These are phyloP conservation scores for Oryza officinalis DNA, from an alignment of 176 grass and related monocot species.

Conservation along the genomic window DNA sequence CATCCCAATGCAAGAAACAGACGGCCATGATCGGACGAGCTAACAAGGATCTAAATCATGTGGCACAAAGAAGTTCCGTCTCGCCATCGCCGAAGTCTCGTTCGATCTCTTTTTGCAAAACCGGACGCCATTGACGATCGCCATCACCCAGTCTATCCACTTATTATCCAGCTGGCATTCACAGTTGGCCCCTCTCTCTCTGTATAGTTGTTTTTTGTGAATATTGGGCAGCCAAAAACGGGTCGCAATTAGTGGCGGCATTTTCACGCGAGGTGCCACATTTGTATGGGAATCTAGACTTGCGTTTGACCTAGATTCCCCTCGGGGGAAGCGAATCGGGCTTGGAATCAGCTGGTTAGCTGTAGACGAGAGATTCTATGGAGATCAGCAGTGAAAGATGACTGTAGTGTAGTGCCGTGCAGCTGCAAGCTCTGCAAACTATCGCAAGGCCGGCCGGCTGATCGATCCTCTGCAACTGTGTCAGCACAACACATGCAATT, in stretches of 20 bases:
- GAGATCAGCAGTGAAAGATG: not conserved
- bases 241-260: not conserved
- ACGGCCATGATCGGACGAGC: no score
- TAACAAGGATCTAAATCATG: not conserved
- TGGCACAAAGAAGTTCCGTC: not conserved
- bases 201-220: no score
- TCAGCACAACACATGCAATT: no score
- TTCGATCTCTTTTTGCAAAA: constrained; percentile 1
- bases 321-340: not conserved
- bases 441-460: no score
- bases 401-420: no score
- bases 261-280: not conserved
- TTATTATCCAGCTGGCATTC: not conserved
- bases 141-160: no score
- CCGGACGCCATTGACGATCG: not conserved
- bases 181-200: not conserved
- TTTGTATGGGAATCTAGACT: not conserved
- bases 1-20: no score
- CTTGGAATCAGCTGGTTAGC: no score
- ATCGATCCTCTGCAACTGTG: no score
- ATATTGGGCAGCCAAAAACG: not conserved
- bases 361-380: not conserved
- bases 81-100: not conserved
- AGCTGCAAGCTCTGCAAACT: no score
- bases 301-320: constrained; percentile 27